Percentiles rank a stretch among this genome's conserved stretches.
phyloP scores from a whole-genome alignment of 176 grass and related monocot genomes.

The Musa schizocarpa region DNA sequence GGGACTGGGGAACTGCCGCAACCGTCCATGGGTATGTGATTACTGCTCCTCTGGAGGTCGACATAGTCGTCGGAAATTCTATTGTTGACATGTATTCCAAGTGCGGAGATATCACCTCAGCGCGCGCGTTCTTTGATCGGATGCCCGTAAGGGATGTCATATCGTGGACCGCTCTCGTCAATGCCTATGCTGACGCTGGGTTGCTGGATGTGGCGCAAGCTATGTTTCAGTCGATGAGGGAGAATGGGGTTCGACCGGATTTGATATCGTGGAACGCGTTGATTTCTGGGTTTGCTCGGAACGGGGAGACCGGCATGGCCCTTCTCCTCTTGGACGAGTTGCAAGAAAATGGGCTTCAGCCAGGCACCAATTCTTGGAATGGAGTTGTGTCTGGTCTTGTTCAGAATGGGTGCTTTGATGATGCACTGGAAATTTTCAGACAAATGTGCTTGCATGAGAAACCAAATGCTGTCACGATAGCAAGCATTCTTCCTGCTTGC shows the following conservation, averaged over 20 bases:
- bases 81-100: conserved; percentile 51
- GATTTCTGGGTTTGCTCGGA: conserved; percentile 56
- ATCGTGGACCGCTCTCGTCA: conserved; percentile 48
- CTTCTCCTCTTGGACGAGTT: conserved; percentile 48
- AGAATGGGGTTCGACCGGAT: conserved; percentile 40
- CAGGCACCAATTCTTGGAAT: conserved; percentile 55
- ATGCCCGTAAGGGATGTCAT: conserved; percentile 53
- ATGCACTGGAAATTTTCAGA: conserved; percentile 40
- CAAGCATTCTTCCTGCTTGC: conserved; percentile 60
- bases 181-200: conserved; percentile 41
- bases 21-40: conserved; percentile 37
- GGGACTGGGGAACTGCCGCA: conserved; percentile 21
- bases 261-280: conserved; percentile 61
- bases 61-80: conserved; percentile 49
- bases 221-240: conserved; percentile 42
- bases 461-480: conserved; percentile 43
- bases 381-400: conserved; percentile 55
- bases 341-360: conserved; percentile 26
- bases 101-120: conserved; percentile 35
- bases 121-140: conserved; percentile 34
- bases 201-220: conserved; percentile 32
- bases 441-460: conserved; percentile 41
- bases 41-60: conserved; percentile 22
- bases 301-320: conserved; percentile 29
- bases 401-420: conserved; percentile 38